Evolutionary conservation across 2,329 filamentous ascomycete species (phyloP).

Genomic region (Neonectria hederae): DNA sequence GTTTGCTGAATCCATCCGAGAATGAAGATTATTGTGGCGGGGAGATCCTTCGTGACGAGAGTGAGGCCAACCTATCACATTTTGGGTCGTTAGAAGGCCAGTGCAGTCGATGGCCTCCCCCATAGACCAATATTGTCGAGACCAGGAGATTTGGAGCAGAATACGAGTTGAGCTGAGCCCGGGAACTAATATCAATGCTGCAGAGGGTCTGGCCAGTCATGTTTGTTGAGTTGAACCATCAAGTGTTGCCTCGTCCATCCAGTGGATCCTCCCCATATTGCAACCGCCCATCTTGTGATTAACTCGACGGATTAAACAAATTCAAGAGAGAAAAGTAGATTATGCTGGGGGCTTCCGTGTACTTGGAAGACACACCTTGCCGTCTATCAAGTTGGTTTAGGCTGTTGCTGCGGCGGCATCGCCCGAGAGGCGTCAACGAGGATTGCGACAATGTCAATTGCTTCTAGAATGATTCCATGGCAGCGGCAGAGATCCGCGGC

Average conservation of each 20-base stretch:
- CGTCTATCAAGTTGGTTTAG: background rate
- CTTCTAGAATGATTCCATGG: slow-evolving; percentile 35
- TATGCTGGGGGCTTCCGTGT: background rate
- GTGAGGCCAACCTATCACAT: background rate
- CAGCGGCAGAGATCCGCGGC: slow-evolving; percentile 4
- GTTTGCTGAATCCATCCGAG: background rate
- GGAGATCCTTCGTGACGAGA: background rate
- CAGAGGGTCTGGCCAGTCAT: background rate
- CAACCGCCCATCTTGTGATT: no score
- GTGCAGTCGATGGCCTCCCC: slow-evolving; percentile 1
- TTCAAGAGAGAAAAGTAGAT: background rate
- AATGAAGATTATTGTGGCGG: background rate
- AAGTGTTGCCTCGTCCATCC: background rate
- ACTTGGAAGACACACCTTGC: background rate
- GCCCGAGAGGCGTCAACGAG: slow-evolving; percentile 26
- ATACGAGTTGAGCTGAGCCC: background rate
- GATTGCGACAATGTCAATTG: slow-evolving; percentile 8
- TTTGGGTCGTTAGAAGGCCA: slow-evolving; percentile 1
- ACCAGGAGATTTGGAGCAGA: background rate
- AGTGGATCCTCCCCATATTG: background rate
- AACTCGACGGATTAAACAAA: background rate
- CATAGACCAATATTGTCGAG: background rate
- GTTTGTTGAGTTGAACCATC: background rate
- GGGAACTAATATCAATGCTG: background rate
- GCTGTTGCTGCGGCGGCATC: slow-evolving; percentile 16